These are phyloP conservation scores for Sporothrix euskadiensis DNA, from an alignment of 2,329 filamentous ascomycete species.

Conservation along the genomic window DNA sequence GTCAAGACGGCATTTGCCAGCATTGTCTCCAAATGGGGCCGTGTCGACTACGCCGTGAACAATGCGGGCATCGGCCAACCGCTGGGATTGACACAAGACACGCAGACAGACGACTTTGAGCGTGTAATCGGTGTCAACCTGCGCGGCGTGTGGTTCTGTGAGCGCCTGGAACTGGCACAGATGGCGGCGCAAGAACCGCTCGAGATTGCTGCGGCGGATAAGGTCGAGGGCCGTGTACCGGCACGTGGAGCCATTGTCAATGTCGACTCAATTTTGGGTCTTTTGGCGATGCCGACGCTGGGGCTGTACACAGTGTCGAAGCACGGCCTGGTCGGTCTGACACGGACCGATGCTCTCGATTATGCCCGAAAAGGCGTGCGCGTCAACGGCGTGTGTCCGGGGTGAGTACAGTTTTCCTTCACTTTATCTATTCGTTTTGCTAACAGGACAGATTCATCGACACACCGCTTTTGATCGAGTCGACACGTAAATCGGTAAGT, in stretches of 20 bases:
- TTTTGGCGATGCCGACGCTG: neutral
- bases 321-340: constrained; percentile 4
- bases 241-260: neutral
- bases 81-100: neutral
- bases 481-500: neutral
- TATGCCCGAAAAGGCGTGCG: neutral
- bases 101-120: constrained; percentile 5
- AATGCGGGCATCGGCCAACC: constrained; percentile 18
- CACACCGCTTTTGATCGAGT: neutral
- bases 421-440: neutral
- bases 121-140: constrained; percentile 7
- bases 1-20: constrained; percentile 10
- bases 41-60: constrained; percentile 18
- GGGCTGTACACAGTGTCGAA: neutral
- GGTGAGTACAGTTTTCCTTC: neutral
- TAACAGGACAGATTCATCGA: neutral
- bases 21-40: neutral
- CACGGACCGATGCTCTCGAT: constrained; percentile 1
- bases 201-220: neutral
- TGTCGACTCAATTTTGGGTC: neutral
- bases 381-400: constrained; percentile 15
- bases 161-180: constrained; percentile 10
- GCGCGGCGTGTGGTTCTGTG: constrained; percentile 12
- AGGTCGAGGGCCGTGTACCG: neutral
- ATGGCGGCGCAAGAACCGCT: constrained; percentile 4